Conservation (phyloP, 495 filamentous ascomycete genomes). For the Aspergillus biplanus region DNA sequence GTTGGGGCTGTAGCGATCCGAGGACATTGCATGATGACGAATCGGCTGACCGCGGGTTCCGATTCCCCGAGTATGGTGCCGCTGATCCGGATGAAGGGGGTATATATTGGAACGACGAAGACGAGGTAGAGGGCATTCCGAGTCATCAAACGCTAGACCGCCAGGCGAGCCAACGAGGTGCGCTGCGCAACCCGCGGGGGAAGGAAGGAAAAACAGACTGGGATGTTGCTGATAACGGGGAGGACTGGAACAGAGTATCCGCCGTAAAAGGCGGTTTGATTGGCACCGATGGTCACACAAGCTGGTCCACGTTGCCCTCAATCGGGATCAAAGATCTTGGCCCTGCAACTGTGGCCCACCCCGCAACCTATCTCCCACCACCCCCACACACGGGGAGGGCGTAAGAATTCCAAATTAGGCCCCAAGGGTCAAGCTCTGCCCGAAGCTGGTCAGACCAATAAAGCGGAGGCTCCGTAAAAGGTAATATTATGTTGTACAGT, state of each 20-base stretch:
- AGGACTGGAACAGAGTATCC: conserved; percentile 9
- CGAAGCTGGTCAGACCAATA: not conserved
- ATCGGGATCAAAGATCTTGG: conserved; percentile 29
- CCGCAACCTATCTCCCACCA: conserved; percentile 27
- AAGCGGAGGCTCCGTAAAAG: not conserved
- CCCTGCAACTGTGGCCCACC: conserved; percentile 27
- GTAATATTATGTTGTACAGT: not conserved
- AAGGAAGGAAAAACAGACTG: conserved; percentile 9
- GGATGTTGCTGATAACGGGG: conserved; percentile 15
- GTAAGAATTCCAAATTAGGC: conserved; percentile 1
- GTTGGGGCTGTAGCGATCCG: conserved; percentile 14
- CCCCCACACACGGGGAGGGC: conserved; percentile 19
- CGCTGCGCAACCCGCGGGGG: conserved; percentile 20
- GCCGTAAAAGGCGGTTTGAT: conserved; percentile 13
- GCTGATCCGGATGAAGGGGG: conserved; percentile 12
- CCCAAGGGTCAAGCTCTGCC: not conserved
- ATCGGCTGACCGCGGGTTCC: conserved; percentile 10
- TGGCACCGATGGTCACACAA: conserved; percentile 22
- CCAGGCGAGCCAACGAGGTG: conserved; percentile 12
- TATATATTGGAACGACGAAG: conserved; percentile 10
- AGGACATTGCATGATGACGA: conserved; percentile 21
- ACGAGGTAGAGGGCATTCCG: conserved; percentile 24
- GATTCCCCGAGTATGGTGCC: conserved; percentile 17
- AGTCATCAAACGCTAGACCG: conserved; percentile 19
- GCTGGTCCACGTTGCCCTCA: conserved; percentile 27